phyloP scores from a whole-genome alignment of 1,139 yeast genomes.

The Hansenula sp. region DNA sequence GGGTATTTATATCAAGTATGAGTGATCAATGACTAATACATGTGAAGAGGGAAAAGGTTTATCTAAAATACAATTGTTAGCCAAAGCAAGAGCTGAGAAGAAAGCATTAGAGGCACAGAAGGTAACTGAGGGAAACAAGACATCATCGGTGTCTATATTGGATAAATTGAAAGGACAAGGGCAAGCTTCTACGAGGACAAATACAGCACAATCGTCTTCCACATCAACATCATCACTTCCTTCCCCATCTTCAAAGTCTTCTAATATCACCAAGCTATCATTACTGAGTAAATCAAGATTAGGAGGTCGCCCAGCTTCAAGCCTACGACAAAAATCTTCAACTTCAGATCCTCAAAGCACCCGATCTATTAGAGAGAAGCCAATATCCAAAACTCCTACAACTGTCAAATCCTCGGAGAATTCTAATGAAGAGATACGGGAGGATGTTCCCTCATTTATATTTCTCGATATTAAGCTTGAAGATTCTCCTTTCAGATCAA shows the following conservation, averaged over 20 bases:
- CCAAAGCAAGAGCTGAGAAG: conserved; percentile 36
- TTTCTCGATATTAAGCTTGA: conserved; percentile 9
- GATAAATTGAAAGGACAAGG: conserved; percentile 12
- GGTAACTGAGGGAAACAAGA: not conserved
- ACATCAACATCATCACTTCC: not conserved
- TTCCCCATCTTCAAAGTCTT: not conserved
- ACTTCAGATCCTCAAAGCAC: too few species aligned
- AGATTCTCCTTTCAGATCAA: conserved; percentile 10
- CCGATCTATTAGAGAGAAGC: not conserved
- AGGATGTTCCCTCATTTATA: conserved; percentile 9
- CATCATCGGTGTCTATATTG: conserved; percentile 19
- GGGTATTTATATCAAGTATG: not conserved
- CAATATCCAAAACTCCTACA: not conserved
- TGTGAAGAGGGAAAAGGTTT: conserved; percentile 6
- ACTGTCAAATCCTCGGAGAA: not conserved
- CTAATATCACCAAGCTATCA: not conserved
- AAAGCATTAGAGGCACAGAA: conserved; percentile 4
- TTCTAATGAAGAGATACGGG: not conserved
- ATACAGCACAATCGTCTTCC: not conserved
- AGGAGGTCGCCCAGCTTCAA: not conserved
- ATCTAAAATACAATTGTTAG: conserved; percentile 46
- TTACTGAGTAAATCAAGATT: not conserved
- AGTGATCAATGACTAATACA: not conserved
- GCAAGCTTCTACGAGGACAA: not conserved
- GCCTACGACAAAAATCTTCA: not conserved